Evolutionary conservation across 2,329 filamentous ascomycete species (phyloP).

Genomic region (Penicillium sp.): DNA sequence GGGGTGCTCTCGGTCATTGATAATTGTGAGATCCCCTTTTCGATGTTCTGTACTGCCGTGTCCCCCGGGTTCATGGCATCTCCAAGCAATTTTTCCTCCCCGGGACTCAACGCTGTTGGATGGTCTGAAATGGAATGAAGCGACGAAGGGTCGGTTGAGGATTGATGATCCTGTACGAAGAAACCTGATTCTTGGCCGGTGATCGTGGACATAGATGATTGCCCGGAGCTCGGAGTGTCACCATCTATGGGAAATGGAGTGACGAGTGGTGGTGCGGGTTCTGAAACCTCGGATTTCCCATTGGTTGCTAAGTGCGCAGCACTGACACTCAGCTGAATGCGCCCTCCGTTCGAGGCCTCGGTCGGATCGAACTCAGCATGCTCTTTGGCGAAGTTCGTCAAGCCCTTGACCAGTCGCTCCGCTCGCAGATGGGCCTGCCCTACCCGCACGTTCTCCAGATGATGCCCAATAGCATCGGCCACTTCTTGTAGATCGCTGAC

Average conservation of each 20-base stretch:
- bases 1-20: conserved; percentile 2
- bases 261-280: background rate
- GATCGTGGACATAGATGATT: background rate
- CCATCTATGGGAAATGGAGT: background rate
- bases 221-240: background rate
- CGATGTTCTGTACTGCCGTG: background rate
- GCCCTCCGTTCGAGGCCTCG: conserved; percentile 11
- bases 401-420: conserved; percentile 57
- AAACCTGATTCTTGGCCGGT: background rate
- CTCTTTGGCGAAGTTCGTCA: conserved; percentile 53
- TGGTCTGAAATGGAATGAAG: conserved; percentile 2
- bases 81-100: conserved; percentile 1
- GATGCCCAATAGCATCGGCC: conserved; percentile 57
- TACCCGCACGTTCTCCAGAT: conserved; percentile 58
- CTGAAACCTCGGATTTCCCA: background rate
- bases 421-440: conserved; percentile 56
- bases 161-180: background rate
- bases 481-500: conserved; percentile 57
- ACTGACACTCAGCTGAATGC: background rate
- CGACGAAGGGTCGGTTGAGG: background rate
- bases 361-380: conserved; percentile 19
- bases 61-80: background rate
- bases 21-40: background rate
- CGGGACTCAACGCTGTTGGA: background rate
- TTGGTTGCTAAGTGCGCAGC: background rate